These are phyloP conservation scores for Lobosporangium transversale DNA, from an alignment of 192 early-diverging fungal genomes.

Conservation along the genomic window DNA sequence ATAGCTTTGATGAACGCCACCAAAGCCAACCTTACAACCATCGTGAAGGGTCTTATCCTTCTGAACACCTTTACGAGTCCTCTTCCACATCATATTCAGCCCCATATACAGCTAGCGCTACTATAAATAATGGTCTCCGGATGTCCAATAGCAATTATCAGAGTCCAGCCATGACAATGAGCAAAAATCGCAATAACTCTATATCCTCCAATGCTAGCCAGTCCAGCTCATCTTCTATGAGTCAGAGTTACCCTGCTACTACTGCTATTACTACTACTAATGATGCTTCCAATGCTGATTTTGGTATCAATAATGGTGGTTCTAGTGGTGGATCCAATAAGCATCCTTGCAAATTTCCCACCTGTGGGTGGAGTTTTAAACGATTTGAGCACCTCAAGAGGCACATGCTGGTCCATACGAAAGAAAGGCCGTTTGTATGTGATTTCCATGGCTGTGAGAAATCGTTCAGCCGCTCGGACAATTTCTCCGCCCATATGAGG, in stretches of 20 bases:
- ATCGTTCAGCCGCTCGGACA: constrained; percentile 81
- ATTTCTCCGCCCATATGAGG: constrained; percentile 78
- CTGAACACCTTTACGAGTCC: background rate
- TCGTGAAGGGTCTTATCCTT: constrained; percentile 7
- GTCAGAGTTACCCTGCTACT: too few relatives aligned
- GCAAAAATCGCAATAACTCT: constrained; percentile 38
- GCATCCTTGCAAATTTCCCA: constrained; percentile 51
- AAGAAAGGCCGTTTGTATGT: constrained; percentile 76
- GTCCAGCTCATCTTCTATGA: constrained; percentile 19
- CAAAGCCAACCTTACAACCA: too few relatives aligned
- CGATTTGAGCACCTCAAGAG: constrained; percentile 84
- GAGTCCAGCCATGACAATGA: background rate
- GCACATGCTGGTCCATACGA: constrained; percentile 82
- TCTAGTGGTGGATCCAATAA: constrained; percentile 19
- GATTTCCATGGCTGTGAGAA: constrained; percentile 78
- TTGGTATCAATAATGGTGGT: too few relatives aligned
- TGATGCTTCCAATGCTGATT: too few relatives aligned
- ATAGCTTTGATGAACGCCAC: constrained; percentile 11
- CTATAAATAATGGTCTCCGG: too few relatives aligned
- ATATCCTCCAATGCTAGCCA: constrained; percentile 36
- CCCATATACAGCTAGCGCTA: constrained; percentile 7
- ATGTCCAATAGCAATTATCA: background rate
- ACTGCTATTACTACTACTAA: too few relatives aligned
- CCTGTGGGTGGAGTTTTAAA: constrained; percentile 72
- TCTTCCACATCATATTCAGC: background rate